A percentile compares a stretch with the other conserved stretches of the same genome.
phyloP scores from a whole-genome alignment of 179 eudicot genomes.

The Drosera spatulata region DNA sequence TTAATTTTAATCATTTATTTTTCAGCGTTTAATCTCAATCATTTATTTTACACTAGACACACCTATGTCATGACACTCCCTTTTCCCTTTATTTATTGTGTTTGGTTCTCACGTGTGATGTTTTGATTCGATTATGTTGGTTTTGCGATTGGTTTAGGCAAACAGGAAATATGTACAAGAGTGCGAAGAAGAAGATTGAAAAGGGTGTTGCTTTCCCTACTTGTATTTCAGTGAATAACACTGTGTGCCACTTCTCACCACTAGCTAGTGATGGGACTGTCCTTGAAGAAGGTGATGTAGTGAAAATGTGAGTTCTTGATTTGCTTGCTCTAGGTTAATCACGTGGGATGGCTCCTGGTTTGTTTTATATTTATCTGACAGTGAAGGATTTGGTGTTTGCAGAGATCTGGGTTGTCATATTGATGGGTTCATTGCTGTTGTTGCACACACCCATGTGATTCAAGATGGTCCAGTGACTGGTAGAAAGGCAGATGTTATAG shows the following conservation, averaged over 20 bases:
- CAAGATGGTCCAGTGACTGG: conserved; percentile 82
- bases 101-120: neutral
- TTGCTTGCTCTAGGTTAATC: neutral
- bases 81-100: too few species aligned
- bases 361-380: neutral
- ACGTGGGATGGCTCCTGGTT: neutral
- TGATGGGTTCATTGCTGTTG: conserved; percentile 94
- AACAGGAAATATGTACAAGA: conserved; percentile 67
- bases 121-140: neutral
- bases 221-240: conserved; percentile 82
- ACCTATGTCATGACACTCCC: too few species aligned
- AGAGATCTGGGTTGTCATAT: conserved; percentile 98
- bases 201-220: conserved; percentile 79
- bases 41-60: too few species aligned
- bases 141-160: conserved; percentile 21
- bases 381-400: conserved; percentile 10
- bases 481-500: conserved; percentile 81
- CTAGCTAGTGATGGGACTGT: conserved; percentile 78
- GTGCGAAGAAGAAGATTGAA: conserved; percentile 75
- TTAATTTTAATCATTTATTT: too few species aligned
- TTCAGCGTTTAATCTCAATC: too few species aligned
- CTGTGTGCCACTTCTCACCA: conserved; percentile 79
- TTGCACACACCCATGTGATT: conserved; percentile 82
- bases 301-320: conserved; percentile 64
- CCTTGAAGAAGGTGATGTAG: conserved; percentile 69